These are phyloP conservation scores for Capillidium rhysosporum DNA, from an alignment of 371 early-diverging fungal genomes.

Conservation along the genomic window DNA sequence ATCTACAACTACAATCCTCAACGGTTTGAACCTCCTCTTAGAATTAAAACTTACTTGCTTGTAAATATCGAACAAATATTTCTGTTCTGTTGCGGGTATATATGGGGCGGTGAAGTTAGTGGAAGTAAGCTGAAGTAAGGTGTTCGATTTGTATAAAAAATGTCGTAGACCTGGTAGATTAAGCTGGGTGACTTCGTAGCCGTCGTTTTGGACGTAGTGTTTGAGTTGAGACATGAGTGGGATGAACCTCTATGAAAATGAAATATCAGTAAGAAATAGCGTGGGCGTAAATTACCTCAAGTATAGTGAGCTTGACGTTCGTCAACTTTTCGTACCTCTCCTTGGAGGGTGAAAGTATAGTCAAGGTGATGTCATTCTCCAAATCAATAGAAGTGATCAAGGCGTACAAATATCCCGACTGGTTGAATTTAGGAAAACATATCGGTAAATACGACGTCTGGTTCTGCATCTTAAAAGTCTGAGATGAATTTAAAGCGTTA, in stretches of 20 bases:
- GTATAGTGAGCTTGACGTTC: constrained; percentile 39
- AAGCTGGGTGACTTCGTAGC: not conserved
- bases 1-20: not conserved
- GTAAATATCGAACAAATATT: not conserved
- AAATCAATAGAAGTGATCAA: constrained; percentile 61
- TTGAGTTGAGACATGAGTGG: not conserved
- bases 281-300: constrained; percentile 17
- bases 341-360: constrained; percentile 41
- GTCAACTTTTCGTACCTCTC: constrained; percentile 67
- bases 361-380: constrained; percentile 45
- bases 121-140: not conserved
- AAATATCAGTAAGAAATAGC: not conserved
- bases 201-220: not conserved
- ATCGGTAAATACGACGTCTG: constrained; percentile 85
- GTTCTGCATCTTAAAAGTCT: constrained; percentile 31
- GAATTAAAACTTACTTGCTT: not conserved
- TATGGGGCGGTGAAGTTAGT: not conserved
- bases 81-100: not conserved
- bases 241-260: no score
- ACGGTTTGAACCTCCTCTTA: not conserved
- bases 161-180: not conserved
- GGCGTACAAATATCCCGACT: constrained; percentile 68
- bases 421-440: constrained; percentile 84
- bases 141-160: constrained; percentile 1
- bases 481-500: constrained; percentile 57